phyloP scores from a whole-genome alignment of 2,329 filamentous ascomycete genomes.

The Paecilomyces formosus region DNA sequence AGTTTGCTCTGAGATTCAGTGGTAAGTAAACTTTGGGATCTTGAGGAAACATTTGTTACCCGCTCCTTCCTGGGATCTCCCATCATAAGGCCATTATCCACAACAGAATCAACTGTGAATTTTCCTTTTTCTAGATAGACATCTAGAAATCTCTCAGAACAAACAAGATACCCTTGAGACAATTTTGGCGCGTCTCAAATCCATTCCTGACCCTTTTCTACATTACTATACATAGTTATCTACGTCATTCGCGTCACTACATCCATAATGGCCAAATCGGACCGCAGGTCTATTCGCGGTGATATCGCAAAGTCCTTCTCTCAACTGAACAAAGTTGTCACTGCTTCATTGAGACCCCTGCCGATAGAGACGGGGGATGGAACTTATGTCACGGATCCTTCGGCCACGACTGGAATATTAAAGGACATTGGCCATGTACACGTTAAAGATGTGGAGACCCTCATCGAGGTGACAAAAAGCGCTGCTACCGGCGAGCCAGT shows the following conservation, averaged over 20 bases:
- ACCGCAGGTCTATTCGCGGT: slow-evolving; percentile 15
- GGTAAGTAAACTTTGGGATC: neutral
- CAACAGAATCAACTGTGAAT: neutral
- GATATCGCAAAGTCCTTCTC: slow-evolving; percentile 28
- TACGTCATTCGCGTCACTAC: neutral
- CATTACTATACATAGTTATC: neutral
- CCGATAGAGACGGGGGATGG: slow-evolving; percentile 35
- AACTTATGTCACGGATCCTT: slow-evolving; percentile 28
- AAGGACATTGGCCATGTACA: slow-evolving; percentile 43
- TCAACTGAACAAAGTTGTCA: slow-evolving; percentile 31
- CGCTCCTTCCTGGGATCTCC: neutral
- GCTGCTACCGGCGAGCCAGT: slow-evolving; percentile 44
- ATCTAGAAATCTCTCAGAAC: neutral
- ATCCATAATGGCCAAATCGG: slow-evolving; percentile 13
- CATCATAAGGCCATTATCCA: neutral
- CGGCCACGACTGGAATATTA: slow-evolving; percentile 25
- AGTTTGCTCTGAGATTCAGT: neutral
- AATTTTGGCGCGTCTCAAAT: neutral
- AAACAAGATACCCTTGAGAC: neutral
- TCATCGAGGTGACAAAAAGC: slow-evolving; percentile 33
- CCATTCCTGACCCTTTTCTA: neutral
- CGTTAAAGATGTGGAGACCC: slow-evolving; percentile 36
- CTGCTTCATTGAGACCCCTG: slow-evolving; percentile 34
- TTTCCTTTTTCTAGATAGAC: neutral
- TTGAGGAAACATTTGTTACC: neutral